Evolutionary conservation across 2,329 filamentous ascomycete genomes (phyloP).

Genomic region (Huntiella decipiens): DNA sequence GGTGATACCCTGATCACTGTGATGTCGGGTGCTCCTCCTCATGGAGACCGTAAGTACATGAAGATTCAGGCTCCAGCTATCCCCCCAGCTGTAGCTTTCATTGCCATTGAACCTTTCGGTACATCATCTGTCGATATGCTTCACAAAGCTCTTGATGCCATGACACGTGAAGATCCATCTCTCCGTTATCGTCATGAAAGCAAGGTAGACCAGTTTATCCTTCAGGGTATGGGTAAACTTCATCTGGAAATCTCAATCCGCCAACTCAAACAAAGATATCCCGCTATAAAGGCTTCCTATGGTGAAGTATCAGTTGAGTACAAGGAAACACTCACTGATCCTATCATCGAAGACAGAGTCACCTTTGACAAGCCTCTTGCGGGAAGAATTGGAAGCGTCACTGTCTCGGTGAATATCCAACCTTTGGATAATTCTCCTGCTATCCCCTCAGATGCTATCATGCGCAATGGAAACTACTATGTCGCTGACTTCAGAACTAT

Average conservation of each 20-base stretch:
- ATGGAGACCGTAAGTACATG: constrained; percentile 49
- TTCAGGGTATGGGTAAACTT: constrained; percentile 91
- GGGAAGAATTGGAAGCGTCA: constrained; percentile 59
- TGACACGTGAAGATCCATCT: constrained; percentile 83
- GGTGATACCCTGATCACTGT: constrained; percentile 80
- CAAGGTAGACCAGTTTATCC: constrained; percentile 79
- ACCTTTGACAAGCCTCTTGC: constrained; percentile 64
- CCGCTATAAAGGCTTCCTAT: constrained; percentile 51
- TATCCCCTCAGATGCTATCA: constrained; percentile 23
- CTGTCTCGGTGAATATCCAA: constrained; percentile 49
- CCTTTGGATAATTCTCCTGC: constrained; percentile 30
- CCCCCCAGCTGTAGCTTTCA: constrained; percentile 87
- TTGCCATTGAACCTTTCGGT: constrained; percentile 71
- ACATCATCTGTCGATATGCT: constrained; percentile 64
- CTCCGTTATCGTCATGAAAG: constrained; percentile 68
- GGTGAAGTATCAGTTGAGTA: constrained; percentile 91
- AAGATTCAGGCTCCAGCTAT: constrained; percentile 78
- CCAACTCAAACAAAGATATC: constrained; percentile 73
- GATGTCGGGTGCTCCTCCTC: constrained; percentile 39
- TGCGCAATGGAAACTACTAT: constrained; percentile 53
- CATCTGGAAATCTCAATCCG: constrained; percentile 88
- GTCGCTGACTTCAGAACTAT: constrained; percentile 21
- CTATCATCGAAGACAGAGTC: constrained; percentile 36
- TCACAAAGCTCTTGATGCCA: constrained; percentile 52
- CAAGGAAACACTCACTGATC: constrained; percentile 54